Evolutionary conservation across 441 rosid species (phyloP), one percentile per base, ranked within the genome.

Genomic region (Euphorbia corollata): DNA sequence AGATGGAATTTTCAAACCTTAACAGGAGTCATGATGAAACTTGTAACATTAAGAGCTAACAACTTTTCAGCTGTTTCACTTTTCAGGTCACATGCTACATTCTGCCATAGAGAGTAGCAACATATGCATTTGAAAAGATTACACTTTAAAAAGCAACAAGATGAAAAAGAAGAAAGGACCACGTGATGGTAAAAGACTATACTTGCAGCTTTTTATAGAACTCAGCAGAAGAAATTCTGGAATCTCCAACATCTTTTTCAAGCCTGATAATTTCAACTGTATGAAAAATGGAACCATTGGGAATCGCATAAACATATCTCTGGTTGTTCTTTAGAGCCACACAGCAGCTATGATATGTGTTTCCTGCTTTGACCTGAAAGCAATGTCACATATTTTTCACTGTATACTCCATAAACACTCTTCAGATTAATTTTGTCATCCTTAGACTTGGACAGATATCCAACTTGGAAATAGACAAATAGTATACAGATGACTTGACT

Each of bases 221-320:
- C 68, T 70, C 86, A 53, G 85, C 72, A 61, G 81, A 77, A 72
- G 91, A 80, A 77, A 84, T 84, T 68, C 41, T 70, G 12, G 96
- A 88, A 57, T 87, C 90, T 77, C 82, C 83, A 69, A 69, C 82
- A 70, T 85, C 96, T 77, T 91, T 89, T 83, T 91, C 92, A 20
- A 90, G 85, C 77, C 71, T 81, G 45, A 79, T 67, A 58, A 88
- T 68, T 80, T 90, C 91, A 54, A 83, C 84, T 43, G 80, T 75
- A 68, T 78, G 84, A 81, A 94, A 84, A 59, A 87, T 56, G 50
- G 89, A 81, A 74, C 76, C 80, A 68, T 63, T 74, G 69, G 99
- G 97, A 73, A 94, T 79, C 63, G 98, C 99, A 81, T 86, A 91
- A 59, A 91, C 88, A 73, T 97, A 86, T 80, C 98, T 87, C 77